phyloP scores from a whole-genome alignment of 495 filamentous ascomycete genomes.

The Hypoxylon cercidicola region DNA sequence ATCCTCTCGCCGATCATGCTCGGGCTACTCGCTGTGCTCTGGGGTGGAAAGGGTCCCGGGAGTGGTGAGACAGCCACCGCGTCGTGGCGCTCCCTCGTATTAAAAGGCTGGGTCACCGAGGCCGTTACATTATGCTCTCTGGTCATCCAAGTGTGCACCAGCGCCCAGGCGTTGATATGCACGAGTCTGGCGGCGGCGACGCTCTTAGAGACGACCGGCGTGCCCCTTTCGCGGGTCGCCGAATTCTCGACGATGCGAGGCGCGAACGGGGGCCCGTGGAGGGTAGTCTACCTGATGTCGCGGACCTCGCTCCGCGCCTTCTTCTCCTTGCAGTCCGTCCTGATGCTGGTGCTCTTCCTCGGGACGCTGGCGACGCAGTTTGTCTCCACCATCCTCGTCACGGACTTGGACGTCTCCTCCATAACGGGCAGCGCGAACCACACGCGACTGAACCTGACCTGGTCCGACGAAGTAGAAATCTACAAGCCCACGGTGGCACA shows the following conservation, averaged over 20 bases:
- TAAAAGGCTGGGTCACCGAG: constrained; percentile 20
- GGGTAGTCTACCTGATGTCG: constrained; percentile 24
- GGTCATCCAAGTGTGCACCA: constrained; percentile 26
- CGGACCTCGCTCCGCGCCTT: constrained; percentile 15
- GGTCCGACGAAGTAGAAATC: neutral
- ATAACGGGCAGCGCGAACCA: constrained; percentile 6
- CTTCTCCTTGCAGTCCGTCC: neutral
- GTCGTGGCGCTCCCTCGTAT: constrained; percentile 24
- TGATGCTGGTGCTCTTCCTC: constrained; percentile 19
- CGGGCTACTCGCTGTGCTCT: constrained; percentile 24
- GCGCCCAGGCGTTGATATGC: constrained; percentile 22
- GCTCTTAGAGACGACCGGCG: constrained; percentile 31
- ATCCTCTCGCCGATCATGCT: constrained; percentile 23
- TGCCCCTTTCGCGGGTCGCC: constrained; percentile 33
- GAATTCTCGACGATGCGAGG: constrained; percentile 36
- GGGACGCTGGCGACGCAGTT: constrained; percentile 22
- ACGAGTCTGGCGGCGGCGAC: constrained; percentile 37
- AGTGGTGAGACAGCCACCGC: constrained; percentile 15
- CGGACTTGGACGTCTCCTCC: constrained; percentile 13
- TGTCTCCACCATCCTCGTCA: constrained; percentile 21
- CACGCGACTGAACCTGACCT: neutral
- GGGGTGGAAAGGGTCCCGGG: constrained; percentile 23
- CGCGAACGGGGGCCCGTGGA: constrained; percentile 29
- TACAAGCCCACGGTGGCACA: neutral
- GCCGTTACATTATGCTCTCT: constrained; percentile 29